phyloP scores from a whole-genome alignment of 83 land plant genomes.

The Larix sibirica region DNA sequence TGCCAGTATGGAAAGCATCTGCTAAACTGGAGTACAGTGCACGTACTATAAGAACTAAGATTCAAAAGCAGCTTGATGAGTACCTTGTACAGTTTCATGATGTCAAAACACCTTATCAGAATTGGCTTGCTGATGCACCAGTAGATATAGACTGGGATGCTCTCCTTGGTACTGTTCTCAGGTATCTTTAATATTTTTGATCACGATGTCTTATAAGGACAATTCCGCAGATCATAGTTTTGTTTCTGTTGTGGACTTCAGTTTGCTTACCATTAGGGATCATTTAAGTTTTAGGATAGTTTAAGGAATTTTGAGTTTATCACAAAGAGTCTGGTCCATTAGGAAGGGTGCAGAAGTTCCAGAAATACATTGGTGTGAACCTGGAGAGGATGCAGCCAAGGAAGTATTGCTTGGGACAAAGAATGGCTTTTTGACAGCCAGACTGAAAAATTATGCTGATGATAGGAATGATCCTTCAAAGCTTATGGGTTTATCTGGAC shows the following conservation, averaged over 20 bases:
- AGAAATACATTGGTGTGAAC: constrained; percentile 87
- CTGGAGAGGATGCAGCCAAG: constrained; percentile 90
- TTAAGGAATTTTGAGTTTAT: constrained; percentile 6
- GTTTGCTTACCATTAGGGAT: neutral
- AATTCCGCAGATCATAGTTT: neutral
- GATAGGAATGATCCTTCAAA: constrained; percentile 91
- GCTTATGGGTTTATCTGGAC: constrained; percentile 71
- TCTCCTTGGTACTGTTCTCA: constrained; percentile 62
- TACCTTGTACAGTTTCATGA: constrained; percentile 81
- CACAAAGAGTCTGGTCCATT: neutral
- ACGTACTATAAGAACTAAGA: constrained; percentile 81
- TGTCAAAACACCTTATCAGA: constrained; percentile 26
- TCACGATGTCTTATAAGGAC: neutral
- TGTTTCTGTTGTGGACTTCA: neutral
- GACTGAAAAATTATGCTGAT: constrained; percentile 61
- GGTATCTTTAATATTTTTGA: constrained; percentile 44
- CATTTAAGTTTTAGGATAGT: neutral
- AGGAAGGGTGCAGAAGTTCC: constrained; percentile 95
- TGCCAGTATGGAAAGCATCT: constrained; percentile 93
- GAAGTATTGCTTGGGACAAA: constrained; percentile 77
- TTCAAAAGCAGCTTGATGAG: constrained; percentile 77
- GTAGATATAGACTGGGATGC: constrained; percentile 73
- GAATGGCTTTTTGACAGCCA: constrained; percentile 73
- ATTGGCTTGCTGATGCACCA: constrained; percentile 46
- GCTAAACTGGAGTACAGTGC: constrained; percentile 88